phyloP scores from a whole-genome alignment of 306 rosid genomes.

The Lathyrus sativus region DNA sequence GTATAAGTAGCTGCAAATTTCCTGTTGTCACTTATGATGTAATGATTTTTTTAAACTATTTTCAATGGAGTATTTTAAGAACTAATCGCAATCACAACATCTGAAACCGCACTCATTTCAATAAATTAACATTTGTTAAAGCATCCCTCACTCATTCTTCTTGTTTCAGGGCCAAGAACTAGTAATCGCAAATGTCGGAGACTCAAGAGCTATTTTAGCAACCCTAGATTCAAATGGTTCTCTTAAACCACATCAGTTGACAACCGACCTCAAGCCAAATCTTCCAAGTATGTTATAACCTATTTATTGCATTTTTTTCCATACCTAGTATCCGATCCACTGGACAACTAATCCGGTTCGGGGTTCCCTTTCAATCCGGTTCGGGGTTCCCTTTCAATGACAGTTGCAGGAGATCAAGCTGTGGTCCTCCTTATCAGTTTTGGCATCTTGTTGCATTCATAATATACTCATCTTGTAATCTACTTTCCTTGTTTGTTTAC shows the following conservation, averaged over 20 bases:
- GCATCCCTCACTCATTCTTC: background rate
- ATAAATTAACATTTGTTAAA: background rate
- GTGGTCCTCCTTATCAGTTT: too few relatives aligned
- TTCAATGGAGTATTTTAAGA: too few relatives aligned
- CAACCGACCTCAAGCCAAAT: conserved; percentile 80
- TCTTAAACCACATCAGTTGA: conserved; percentile 68
- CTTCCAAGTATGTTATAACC: conserved; percentile 55
- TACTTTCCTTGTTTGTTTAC: background rate
- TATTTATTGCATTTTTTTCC: background rate
- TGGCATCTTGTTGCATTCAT: background rate
- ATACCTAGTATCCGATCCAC: too few relatives aligned
- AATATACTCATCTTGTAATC: background rate
- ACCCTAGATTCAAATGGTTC: conserved; percentile 54
- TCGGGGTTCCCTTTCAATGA: too few relatives aligned
- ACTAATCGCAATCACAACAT: too few relatives aligned
- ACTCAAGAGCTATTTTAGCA: conserved; percentile 67
- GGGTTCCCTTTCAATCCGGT: too few relatives aligned
- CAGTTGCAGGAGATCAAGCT: too few relatives aligned
- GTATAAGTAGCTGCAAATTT: too few relatives aligned
- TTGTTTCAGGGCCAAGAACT: conserved; percentile 62
- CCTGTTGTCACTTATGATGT: too few relatives aligned
- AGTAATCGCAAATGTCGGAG: conserved; percentile 61
- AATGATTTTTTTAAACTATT: too few relatives aligned
- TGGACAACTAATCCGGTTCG: too few relatives aligned
- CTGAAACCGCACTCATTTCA: background rate